Conservation (phyloP, 108 stramenopile species). For the Parietichytrium sp. region DNA sequence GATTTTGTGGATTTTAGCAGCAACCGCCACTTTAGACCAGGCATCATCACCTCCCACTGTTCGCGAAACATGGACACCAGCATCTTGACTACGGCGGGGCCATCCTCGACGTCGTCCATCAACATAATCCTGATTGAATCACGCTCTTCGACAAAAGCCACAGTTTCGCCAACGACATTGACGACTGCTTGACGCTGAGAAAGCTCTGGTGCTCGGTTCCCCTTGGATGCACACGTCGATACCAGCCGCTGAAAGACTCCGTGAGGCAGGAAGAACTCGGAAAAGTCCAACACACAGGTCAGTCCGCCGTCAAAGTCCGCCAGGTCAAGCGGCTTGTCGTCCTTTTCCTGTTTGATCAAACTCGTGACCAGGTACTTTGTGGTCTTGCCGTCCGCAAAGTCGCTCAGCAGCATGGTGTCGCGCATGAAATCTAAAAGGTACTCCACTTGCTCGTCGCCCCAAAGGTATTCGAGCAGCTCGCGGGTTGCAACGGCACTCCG, state of each 20-base stretch:
- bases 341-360: neutral
- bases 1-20: too few species aligned
- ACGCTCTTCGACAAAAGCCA: neutral
- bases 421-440: conserved; percentile 28
- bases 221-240: neutral
- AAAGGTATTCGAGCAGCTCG: neutral
- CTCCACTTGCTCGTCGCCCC: neutral
- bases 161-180: neutral
- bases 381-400: neutral
- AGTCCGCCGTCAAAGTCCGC: too few species aligned
- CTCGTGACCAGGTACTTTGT: neutral
- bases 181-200: neutral
- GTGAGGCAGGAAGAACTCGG: neutral
- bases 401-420: neutral
- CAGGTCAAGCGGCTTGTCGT: too few species aligned
- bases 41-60: neutral
- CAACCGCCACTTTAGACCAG: neutral
- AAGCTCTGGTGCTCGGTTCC: neutral
- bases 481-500: neutral
- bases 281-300: conserved; percentile 1
- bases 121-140: neutral
- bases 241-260: neutral
- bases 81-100: neutral
- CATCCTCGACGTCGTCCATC: neutral
- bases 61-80: conserved; percentile 24